A percentile compares a stretch with the other conserved stretches of the same genome.
phyloP scores from a whole-genome alignment of 2,329 filamentous ascomycete genomes.

The Monosporascus sp. region DNA sequence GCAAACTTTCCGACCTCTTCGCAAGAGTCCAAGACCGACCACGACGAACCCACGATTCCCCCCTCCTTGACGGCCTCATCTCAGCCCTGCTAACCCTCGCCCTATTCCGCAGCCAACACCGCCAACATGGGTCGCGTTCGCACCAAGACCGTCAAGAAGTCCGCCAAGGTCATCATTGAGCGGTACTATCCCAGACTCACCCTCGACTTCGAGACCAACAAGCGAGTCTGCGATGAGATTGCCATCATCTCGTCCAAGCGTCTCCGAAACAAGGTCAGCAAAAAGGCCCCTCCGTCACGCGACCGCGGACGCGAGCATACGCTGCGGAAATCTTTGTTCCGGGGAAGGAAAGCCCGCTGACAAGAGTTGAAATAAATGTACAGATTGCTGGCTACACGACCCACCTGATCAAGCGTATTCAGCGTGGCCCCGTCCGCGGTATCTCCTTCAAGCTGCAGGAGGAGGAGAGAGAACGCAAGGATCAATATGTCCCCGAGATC shows the following conservation, averaged over 20 bases:
- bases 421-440: constrained; percentile 97
- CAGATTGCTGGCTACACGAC: constrained; percentile 98
- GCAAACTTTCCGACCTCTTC: background rate
- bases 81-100: constrained; percentile 23
- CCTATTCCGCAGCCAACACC: constrained; percentile 37
- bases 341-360: no score
- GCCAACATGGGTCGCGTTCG: constrained; percentile 67
- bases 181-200: constrained; percentile 96
- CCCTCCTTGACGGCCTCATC: constrained; percentile 9
- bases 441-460: constrained; percentile 99
- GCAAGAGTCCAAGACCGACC: background rate
- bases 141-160: constrained; percentile 68
- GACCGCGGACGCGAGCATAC: background rate
- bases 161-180: constrained; percentile 99
- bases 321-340: background rate
- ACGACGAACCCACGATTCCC: background rate
- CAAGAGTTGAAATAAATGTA: background rate
- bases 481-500: constrained; percentile 99
- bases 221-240: constrained; percentile 99
- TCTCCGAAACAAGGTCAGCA: constrained; percentile 91
- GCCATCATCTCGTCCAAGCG: constrained; percentile 99
- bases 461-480: constrained; percentile 99
- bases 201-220: constrained; percentile 99
- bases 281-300: background rate
- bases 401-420: constrained; percentile 99